phyloP scores from a whole-genome alignment of 192 early-diverging fungal genomes.

The Backusella australiensis region DNA sequence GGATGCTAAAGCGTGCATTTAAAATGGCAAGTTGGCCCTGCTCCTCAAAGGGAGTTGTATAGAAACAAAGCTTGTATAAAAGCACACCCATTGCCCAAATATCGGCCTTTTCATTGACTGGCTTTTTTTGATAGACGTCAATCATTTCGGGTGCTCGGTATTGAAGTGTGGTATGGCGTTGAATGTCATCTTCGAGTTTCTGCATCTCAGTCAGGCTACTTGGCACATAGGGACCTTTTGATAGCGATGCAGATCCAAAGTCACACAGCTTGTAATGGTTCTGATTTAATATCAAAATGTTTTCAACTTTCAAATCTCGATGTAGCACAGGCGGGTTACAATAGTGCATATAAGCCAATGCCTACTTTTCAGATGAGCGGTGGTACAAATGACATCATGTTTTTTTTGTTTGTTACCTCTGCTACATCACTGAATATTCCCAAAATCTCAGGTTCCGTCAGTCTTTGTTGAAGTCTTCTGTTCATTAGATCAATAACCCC shows the following conservation, averaged over 20 bases:
- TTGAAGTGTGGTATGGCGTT: conserved; percentile 87
- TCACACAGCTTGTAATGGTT: conserved; percentile 88
- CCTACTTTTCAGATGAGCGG: conserved; percentile 40
- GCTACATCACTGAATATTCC: conserved; percentile 86
- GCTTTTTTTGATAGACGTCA: conserved; percentile 83
- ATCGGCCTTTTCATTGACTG: conserved; percentile 81
- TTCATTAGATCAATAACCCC: conserved; percentile 88
- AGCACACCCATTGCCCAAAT: conserved; percentile 85
- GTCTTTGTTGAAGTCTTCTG: conserved; percentile 64
- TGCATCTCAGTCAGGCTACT: conserved; percentile 67
- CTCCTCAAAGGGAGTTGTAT: conserved; percentile 94
- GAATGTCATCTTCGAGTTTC: conserved; percentile 86
- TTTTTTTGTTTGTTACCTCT: conserved; percentile 36
- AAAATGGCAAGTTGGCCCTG: conserved; percentile 83
- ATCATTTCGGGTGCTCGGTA: conserved; percentile 96
- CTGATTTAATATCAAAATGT: conserved; percentile 61
- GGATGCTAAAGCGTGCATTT: conserved; percentile 82
- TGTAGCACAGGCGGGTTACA: conserved; percentile 81
- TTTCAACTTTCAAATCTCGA: conserved; percentile 86
- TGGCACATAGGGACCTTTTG: conserved; percentile 52
- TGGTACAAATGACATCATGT: conserved; percentile 1
- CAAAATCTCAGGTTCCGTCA: conserved; percentile 84
- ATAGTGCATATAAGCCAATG: conserved; percentile 92
- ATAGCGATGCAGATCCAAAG: conserved; percentile 86
- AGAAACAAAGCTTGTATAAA: conserved; percentile 96